A percentile compares a stretch with the other conserved stretches of the same genome.
Conservation (phyloP, 768 basidiomycete genomes). For the Boletus subcaerulescens region DNA sequence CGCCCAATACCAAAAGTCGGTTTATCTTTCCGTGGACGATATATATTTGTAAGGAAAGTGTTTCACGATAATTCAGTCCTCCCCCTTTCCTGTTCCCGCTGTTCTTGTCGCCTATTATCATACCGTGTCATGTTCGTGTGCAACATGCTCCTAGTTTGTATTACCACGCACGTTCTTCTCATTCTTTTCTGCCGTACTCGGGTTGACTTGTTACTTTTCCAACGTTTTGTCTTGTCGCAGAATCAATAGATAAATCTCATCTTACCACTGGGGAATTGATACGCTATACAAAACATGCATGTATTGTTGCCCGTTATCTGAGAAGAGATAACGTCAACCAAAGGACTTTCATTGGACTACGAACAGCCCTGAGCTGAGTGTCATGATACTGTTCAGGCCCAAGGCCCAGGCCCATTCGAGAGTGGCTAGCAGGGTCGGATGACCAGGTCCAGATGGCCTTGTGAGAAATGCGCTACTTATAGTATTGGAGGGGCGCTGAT, state of each 20-base stretch:
- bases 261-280: background rate
- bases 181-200: background rate
- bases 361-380: too few relatives aligned
- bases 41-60: slow-evolving; percentile 7
- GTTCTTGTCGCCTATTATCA: background rate
- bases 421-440: too few relatives aligned
- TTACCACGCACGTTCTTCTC: background rate
- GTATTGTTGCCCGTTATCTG: too few relatives aligned
- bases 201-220: background rate
- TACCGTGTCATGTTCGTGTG: background rate
- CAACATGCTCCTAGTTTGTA: background rate
- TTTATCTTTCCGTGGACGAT: slow-evolving; percentile 7
- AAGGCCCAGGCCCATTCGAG: too few relatives aligned
- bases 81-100: background rate
- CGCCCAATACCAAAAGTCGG: background rate
- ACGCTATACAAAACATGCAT: too few relatives aligned
- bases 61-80: slow-evolving; percentile 9
- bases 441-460: too few relatives aligned
- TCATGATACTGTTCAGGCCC: too few relatives aligned
- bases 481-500: too few relatives aligned
- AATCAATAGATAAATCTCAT: background rate
- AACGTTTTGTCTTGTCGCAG: background rate
- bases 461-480: too few relatives aligned
- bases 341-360: too few relatives aligned
- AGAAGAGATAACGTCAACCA: too few relatives aligned